A percentile compares a stretch with the other conserved stretches of the same genome.
These are phyloP conservation scores for Lepidium aucheri DNA, from an alignment of 345 rosid species.

Conservation along the genomic window DNA sequence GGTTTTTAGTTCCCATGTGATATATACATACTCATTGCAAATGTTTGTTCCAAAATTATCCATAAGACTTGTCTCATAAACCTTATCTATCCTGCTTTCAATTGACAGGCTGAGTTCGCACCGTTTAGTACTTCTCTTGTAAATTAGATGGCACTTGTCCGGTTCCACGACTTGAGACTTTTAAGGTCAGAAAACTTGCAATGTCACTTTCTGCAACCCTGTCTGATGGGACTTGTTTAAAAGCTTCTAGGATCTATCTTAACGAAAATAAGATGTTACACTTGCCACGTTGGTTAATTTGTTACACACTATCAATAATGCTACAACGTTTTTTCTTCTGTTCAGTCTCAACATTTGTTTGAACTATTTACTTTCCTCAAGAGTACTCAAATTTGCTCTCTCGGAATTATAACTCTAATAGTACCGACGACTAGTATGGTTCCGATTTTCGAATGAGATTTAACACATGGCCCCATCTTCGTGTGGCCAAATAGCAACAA, in stretches of 20 bases:
- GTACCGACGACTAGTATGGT: not conserved
- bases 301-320: not conserved
- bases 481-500: too few species aligned
- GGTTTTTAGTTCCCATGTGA: constrained; percentile 6
- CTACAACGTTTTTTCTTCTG: not conserved
- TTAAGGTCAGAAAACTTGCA: not conserved
- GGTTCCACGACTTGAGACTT: constrained; percentile 7
- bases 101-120: constrained; percentile 17
- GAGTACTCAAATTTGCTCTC: not conserved
- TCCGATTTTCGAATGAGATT: too few species aligned
- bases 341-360: not conserved
- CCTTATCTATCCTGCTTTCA: constrained; percentile 9
- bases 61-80: constrained; percentile 8
- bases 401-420: not conserved
- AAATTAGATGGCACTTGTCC: not conserved
- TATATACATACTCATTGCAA: constrained; percentile 7
- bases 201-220: constrained; percentile 5
- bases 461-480: too few species aligned
- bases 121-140: constrained; percentile 8
- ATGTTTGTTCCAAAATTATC: not conserved
- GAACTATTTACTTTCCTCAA: not conserved
- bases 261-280: not conserved
- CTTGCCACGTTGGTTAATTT: not conserved
- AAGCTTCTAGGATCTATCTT: constrained; percentile 2
- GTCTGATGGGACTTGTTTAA: not conserved